phyloP scores from a whole-genome alignment of 2,329 filamentous ascomycete genomes.

The Zymoseptoria brevis region DNA sequence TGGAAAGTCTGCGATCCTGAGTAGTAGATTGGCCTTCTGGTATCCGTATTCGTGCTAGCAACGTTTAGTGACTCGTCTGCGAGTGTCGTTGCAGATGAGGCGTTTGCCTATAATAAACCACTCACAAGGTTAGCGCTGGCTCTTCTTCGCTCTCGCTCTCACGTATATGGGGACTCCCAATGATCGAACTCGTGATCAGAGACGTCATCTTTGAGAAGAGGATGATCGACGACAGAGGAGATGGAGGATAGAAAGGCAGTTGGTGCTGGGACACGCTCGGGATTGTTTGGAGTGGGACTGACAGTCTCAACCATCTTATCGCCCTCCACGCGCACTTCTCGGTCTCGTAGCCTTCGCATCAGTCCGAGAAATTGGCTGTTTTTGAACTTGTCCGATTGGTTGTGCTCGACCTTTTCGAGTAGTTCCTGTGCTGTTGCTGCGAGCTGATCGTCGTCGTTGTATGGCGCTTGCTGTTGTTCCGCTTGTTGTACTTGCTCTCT shows the following conservation, averaged over 20 bases:
- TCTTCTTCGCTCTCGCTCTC: slow-evolving; percentile 5
- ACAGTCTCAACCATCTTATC: slow-evolving; percentile 55
- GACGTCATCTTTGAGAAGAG: slow-evolving; percentile 11
- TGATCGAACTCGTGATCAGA: slow-evolving; percentile 26
- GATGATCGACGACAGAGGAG: slow-evolving; percentile 3
- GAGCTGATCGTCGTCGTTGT: slow-evolving; percentile 56
- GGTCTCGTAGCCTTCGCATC: slow-evolving; percentile 67
- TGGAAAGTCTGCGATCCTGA: slow-evolving; percentile 18
- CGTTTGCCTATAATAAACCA: slow-evolving; percentile 13
- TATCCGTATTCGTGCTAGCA: slow-evolving; percentile 15
- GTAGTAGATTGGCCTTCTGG: slow-evolving; percentile 17
- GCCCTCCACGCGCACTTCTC: slow-evolving; percentile 64
- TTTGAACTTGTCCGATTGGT: slow-evolving; percentile 66
- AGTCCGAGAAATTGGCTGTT: slow-evolving; percentile 68
- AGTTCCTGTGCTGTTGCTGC: slow-evolving; percentile 64
- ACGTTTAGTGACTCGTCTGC: slow-evolving; percentile 22
- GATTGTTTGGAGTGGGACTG: slow-evolving; percentile 23
- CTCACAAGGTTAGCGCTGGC: slow-evolving; percentile 24
- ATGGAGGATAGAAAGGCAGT: slow-evolving; percentile 1
- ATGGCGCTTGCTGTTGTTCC: slow-evolving; percentile 10
- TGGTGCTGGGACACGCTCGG: slow-evolving; percentile 11
- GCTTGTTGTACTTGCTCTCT: slow-evolving; percentile 10
- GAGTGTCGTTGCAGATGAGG: slow-evolving; percentile 16
- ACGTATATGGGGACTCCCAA: slow-evolving; percentile 28
- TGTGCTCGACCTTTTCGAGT: slow-evolving; percentile 58